Conservation (phyloP, 2,329 filamentous ascomycete species). For the Fusarium piperis region DNA sequence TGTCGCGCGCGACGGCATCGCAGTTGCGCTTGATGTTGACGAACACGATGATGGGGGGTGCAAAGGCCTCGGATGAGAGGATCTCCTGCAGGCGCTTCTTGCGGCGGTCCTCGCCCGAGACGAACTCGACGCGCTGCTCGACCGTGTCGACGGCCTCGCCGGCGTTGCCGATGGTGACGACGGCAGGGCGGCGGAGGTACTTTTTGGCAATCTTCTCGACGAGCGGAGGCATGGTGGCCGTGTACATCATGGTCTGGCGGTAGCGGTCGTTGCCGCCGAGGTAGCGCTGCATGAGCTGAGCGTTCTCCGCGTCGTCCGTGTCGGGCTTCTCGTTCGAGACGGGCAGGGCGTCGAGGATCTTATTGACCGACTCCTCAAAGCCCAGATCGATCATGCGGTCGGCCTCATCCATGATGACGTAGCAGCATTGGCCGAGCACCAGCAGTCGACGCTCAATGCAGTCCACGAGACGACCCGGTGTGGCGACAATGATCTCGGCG, state of each 20-base stretch:
- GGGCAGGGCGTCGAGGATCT: constrained; percentile 93
- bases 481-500: constrained; percentile 98
- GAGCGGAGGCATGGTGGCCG: constrained; percentile 92
- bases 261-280: constrained; percentile 82
- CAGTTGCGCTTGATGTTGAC: constrained; percentile 99
- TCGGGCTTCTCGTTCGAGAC: constrained; percentile 96
- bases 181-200: constrained; percentile 91
- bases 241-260: constrained; percentile 99
- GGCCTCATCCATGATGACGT: constrained; percentile 99
- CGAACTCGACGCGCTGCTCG: constrained; percentile 94
- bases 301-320: constrained; percentile 88
- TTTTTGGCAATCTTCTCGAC: constrained; percentile 98
- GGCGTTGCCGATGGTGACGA: constrained; percentile 91
- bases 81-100: constrained; percentile 97
- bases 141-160: constrained; percentile 98
- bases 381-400: constrained; percentile 99
- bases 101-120: constrained; percentile 90
- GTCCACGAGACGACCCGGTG: constrained; percentile 94
- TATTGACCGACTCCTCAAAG: constrained; percentile 97
- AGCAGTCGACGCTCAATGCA: constrained; percentile 93
- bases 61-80: constrained; percentile 80
- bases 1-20: constrained; percentile 91
- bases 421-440: constrained; percentile 95
- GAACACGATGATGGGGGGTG: constrained; percentile 95
- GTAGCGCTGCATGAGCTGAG: constrained; percentile 83